Evolutionary conservation across 176 grass and related monocot species (phyloP), one percentile per base, ranked within the genome.

Genomic region (Triticum urartu): DNA sequence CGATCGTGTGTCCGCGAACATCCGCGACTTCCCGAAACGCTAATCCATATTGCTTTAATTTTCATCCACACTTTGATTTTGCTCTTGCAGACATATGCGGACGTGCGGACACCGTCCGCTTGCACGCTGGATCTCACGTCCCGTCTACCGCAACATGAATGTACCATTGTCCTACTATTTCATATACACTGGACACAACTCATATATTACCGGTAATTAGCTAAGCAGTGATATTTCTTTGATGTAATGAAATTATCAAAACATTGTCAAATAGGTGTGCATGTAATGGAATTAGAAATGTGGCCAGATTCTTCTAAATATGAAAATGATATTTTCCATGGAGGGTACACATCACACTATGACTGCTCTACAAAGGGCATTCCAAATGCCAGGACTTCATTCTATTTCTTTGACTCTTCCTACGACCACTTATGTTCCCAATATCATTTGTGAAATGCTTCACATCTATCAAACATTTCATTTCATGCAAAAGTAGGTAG

Each of bases 111-210:
- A 39, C 38, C 38, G 38, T 39, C 7, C 38, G 7, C 38, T 39
- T 9, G 38, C 38, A 39, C 5, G 38, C 38, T 5, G 38, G 38
- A 72, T 86, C 38, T 58, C 52, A 58, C 84, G 25, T 30, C 62
- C 35, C 96, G 89, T 95, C 89, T 85, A 95, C 61, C 96, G 95
- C 6, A 90, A 98, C 84, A 98, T 98, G 96, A 94, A 60, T 22
- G 93, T 84, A 54, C 96, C 96, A 18, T 75, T 98, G 43, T 95
- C 96, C 20, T 91, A 95, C 61, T 98, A 98, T 79, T 98, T 90
- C 87, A 94, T 98, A 90, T 89, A 95, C 89, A 98, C 96, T 9
- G 93, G 96, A 20, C 93, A 98, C 84, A 95, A 98, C 86, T 98
- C 92, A 3, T 98, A 94, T 56, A 87, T 98, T 76, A 95, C 96